phyloP scores from a whole-genome alignment of 1,284 basidiomycete genomes.

The Austroboletus novae-zelandiae region DNA sequence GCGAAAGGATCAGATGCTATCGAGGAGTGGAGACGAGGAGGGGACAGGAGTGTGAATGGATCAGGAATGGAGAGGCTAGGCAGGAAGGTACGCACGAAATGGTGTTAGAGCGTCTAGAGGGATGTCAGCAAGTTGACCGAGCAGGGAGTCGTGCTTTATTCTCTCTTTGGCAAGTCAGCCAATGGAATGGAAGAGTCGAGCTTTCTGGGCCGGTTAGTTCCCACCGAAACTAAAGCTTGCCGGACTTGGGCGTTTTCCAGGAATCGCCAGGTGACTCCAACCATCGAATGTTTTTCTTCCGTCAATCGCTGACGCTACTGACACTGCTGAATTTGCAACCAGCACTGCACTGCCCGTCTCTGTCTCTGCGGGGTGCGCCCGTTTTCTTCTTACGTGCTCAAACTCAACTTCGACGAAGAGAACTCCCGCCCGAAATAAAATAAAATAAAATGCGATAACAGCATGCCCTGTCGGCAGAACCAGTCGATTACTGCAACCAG shows the following conservation, averaged over 20 bases:
- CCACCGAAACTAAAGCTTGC: constrained; percentile 26
- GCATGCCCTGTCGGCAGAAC: constrained; percentile 20
- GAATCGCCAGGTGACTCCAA: neutral
- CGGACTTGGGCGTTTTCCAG: constrained; percentile 9
- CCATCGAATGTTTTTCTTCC: no score
- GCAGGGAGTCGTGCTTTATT: constrained; percentile 30
- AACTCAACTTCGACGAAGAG: constrained; percentile 5
- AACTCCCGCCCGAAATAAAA: neutral
- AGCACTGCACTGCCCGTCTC: no score
- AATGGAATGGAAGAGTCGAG: constrained; percentile 28
- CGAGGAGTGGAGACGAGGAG: neutral
- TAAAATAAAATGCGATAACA: constrained; percentile 16
- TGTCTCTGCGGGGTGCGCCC: neutral
- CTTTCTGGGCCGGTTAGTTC: constrained; percentile 29
- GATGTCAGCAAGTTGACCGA: constrained; percentile 21
- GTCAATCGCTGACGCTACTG: no score
- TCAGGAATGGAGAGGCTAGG: constrained; percentile 8
- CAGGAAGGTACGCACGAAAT: constrained; percentile 12
- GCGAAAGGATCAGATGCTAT: neutral
- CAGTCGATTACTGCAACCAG: constrained; percentile 5
- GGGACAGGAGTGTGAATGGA: constrained; percentile 9
- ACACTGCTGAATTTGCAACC: no score
- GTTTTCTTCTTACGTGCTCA: neutral
- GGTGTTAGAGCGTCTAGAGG: constrained; percentile 29
- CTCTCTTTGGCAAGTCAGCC: constrained; percentile 34